These are phyloP conservation scores for Pulveroboletus sp. DNA, from an alignment of 768 basidiomycete genomes.

Conservation along the genomic window DNA sequence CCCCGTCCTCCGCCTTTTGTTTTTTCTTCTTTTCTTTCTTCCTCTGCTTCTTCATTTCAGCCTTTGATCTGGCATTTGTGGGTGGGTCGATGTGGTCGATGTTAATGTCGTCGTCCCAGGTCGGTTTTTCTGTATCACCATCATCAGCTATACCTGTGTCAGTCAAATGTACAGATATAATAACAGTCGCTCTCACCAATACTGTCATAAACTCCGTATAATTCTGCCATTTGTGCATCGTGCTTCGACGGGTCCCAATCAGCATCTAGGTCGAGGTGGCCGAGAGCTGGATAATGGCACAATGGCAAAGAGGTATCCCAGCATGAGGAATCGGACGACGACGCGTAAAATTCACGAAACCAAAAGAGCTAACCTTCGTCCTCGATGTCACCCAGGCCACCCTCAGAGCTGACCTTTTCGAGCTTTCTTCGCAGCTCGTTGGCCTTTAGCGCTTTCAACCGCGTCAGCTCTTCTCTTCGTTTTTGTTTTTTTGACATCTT, in stretches of 20 bases:
- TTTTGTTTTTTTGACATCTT: conserved; percentile 21
- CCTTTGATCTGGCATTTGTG: conserved; percentile 31
- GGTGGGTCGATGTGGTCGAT: conserved; percentile 57
- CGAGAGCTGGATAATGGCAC: conserved; percentile 42
- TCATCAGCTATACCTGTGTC: conserved; percentile 23
- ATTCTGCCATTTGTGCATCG: conserved; percentile 72
- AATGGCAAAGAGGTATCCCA: not conserved
- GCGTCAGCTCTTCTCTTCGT: conserved; percentile 69
- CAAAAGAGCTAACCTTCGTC: no score
- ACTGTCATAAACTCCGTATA: conserved; percentile 59
- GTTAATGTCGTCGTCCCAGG: conserved; percentile 89
- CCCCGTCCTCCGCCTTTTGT: conserved; percentile 37
- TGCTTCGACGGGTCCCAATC: conserved; percentile 90
- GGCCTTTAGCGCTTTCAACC: conserved; percentile 80
- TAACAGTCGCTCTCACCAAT: conserved; percentile 22
- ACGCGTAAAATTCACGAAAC: not conserved
- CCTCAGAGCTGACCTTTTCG: conserved; percentile 66
- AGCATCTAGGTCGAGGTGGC: conserved; percentile 78
- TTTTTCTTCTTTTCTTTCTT: conserved; percentile 50
- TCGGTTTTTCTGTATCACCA: conserved; percentile 62
- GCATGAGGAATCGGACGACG: not conserved
- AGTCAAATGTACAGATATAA: not conserved
- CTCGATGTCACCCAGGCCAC: conserved; percentile 44
- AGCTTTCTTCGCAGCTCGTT: conserved; percentile 75
- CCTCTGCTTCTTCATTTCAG: conserved; percentile 32